Evolutionary conservation across 2,329 filamentous ascomycete species (phyloP), one percentile per base, ranked within the genome.

Genomic region (Fusarium sulawesiense): DNA sequence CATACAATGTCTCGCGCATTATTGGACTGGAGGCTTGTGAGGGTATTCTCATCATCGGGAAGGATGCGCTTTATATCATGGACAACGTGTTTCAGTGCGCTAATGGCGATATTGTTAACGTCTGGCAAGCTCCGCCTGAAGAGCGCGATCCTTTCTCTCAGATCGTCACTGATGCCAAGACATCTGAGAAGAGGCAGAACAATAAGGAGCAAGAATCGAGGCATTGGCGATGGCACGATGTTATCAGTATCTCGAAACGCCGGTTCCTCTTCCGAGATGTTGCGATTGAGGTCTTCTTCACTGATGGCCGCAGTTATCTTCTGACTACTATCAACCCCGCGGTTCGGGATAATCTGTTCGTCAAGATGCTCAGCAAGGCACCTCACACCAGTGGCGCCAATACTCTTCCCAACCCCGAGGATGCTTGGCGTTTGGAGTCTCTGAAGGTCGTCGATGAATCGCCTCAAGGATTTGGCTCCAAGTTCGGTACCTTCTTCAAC

Each of bases 271-370:
- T 98, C 80, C 91, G 96, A 27, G 95, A 99, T 76, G 96, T 99
- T 14, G 94, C 93, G 0, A 90, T 98, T n/a, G 96, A 99, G 77
- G 88, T 98, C 4, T 99, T 99, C 82, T 99, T 99, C 78, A 94
- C 94, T 0, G 97, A 99, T 77, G 96, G 96, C 2, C 91, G 94
- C 59, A 99, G 96, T 81, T 99, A 98, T 78, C 85, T 99, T 18
- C 81, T 99, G 60, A 98, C 95, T 0, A 90, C 94, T 5, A 91
- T 94, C 60, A 93, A 92, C 37, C 86, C 92, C 0, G 81, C 83
- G 32, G 84, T 89, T 40, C 88, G 96, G 66, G 93, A 99, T 76
- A 92, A 95, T 60, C 84, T 99, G 5, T 94, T 93, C 71, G 84
- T 86, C 18, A 93, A 92, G 70, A 88, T 99, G 53, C 86, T 90